phyloP scores from a whole-genome alignment of 73 alveolate genomes.

The Tetrahymena borealis region DNA sequence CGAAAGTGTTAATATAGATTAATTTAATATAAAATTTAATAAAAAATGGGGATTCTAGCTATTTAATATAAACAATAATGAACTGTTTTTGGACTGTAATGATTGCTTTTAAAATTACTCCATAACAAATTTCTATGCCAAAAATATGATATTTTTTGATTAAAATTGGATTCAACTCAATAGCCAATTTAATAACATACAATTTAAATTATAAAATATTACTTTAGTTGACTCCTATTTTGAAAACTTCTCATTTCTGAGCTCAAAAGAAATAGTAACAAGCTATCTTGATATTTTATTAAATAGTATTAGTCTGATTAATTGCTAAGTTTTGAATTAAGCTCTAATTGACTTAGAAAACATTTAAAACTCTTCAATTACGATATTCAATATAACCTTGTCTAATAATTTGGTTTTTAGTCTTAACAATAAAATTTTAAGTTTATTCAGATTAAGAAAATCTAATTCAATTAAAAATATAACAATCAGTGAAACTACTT shows the following conservation, averaged over 20 bases:
- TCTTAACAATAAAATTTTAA: no score
- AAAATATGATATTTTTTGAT: neutral
- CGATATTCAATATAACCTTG: neutral
- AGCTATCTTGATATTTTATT: neutral
- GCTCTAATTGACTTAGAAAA: neutral
- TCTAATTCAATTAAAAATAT: no score
- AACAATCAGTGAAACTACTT: no score
- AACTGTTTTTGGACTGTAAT: neutral
- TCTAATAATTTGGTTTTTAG: neutral
- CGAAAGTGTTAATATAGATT: no score
- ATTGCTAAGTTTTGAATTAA: neutral
- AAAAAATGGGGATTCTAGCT: neutral
- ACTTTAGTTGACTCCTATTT: neutral
- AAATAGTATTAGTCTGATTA: neutral
- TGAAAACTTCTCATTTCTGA: neutral
- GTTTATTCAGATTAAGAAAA: no score
- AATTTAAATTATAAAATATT: neutral
- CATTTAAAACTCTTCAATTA: neutral
- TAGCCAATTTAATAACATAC: neutral
- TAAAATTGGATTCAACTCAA: neutral
- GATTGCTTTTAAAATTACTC: neutral
- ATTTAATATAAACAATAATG: neutral
- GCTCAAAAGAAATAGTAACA: neutral
- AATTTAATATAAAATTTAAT: no score
- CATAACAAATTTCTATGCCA: neutral